These are phyloP conservation scores for Heterobasidion annosum DNA, from an alignment of 1,284 basidiomycete genomes.

Conservation along the genomic window DNA sequence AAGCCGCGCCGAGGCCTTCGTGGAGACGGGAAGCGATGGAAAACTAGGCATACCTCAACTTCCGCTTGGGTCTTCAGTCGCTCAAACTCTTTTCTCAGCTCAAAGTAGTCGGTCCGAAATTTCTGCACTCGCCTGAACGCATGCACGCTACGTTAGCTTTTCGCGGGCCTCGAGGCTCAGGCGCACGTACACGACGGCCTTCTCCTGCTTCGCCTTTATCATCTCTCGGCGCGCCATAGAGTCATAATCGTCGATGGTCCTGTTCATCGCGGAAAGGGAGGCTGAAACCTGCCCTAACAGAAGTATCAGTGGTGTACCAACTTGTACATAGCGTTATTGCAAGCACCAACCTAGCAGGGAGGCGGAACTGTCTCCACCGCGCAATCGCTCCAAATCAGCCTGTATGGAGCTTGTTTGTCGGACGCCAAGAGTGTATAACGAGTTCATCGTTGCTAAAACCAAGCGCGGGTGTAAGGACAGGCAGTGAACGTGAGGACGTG, in stretches of 20 bases:
- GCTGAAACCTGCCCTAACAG: constrained; percentile 88
- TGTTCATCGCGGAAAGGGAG: constrained; percentile 83
- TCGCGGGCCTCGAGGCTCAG: too few relatives aligned
- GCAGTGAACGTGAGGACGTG: neutral
- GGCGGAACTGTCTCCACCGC: constrained; percentile 71
- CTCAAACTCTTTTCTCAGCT: constrained; percentile 67
- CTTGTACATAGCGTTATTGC: neutral
- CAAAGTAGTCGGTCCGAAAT: constrained; percentile 68
- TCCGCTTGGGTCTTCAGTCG: constrained; percentile 34
- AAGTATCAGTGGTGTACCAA: neutral
- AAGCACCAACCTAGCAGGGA: constrained; percentile 62
- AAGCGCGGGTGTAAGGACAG: neutral
- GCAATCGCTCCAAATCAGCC: constrained; percentile 75
- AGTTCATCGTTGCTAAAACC: constrained; percentile 66
- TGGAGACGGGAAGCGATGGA: neutral
- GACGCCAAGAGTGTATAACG: constrained; percentile 87
- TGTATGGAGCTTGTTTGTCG: constrained; percentile 86
- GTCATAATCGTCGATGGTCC: constrained; percentile 94
- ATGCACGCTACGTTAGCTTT: neutral
- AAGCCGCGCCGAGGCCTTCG: neutral
- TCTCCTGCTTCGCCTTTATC: constrained; percentile 89
- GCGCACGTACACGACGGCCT: constrained; percentile 73
- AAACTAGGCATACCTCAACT: constrained; percentile 26
- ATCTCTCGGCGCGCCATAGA: constrained; percentile 93
- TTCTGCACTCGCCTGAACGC: constrained; percentile 69